Conservation (phyloP, 2,329 filamentous ascomycete species). For the Pyricularia grisea region DNA sequence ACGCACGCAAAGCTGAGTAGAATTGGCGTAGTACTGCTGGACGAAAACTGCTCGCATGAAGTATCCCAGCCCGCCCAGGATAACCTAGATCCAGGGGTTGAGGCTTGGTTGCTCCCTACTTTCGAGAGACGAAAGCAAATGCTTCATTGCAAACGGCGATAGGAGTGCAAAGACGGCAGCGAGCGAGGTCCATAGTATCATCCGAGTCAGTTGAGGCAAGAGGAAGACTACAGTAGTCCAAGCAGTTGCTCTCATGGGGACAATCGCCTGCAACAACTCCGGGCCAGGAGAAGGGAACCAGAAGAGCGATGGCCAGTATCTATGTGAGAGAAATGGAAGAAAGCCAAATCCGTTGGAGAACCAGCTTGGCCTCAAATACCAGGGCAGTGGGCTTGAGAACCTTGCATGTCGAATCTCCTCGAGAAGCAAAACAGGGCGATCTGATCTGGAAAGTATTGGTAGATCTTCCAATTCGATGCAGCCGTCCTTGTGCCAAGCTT, state of each 20-base stretch:
- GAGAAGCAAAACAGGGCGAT: conserved; percentile 40
- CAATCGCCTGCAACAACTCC: not conserved
- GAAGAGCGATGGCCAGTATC: not conserved
- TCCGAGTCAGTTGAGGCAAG: conserved; percentile 29
- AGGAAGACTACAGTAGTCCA: conserved; percentile 35
- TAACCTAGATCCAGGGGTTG: conserved; percentile 31
- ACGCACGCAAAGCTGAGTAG: conserved; percentile 45
- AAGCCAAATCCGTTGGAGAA: not conserved
- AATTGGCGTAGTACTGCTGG: conserved; percentile 49
- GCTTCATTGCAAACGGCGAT: conserved; percentile 43
- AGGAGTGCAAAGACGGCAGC: conserved; percentile 37
- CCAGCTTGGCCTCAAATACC: not conserved
- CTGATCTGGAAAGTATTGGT: conserved; percentile 43
- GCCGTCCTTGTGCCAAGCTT: conserved; percentile 5
- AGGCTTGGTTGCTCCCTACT: conserved; percentile 32
- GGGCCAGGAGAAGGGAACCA: not conserved
- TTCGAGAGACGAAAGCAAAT: conserved; percentile 40
- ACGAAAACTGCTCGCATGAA: conserved; percentile 36
- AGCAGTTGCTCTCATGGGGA: conserved; percentile 24
- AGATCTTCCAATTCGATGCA: conserved; percentile 35
- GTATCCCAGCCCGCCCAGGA: conserved; percentile 43
- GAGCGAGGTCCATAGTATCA: conserved; percentile 30
- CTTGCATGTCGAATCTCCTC: conserved; percentile 33
- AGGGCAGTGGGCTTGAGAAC: conserved; percentile 19
- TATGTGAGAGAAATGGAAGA: not conserved